A percentile compares a stretch with the other conserved stretches of the same genome.
Evolutionary conservation across 2,329 filamentous ascomycete species (phyloP).

Genomic region (Xylaria sp.): DNA sequence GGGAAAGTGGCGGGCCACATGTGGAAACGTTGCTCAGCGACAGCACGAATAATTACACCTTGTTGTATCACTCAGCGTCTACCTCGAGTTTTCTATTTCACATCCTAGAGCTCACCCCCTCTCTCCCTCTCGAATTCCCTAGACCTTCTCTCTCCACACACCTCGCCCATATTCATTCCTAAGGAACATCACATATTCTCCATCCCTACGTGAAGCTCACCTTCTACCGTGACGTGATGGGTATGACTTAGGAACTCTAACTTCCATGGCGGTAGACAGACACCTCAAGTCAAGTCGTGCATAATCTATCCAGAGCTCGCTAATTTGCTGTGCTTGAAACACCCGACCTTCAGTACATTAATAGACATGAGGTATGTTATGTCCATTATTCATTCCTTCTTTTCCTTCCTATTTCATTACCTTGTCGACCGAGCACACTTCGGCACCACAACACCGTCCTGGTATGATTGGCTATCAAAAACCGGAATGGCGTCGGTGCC

Average conservation of each 20-base stretch:
- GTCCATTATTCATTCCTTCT: background rate
- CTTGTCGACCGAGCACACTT: background rate
- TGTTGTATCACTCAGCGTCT: background rate
- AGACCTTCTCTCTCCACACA: background rate
- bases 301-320: background rate
- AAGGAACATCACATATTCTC: constrained; percentile 14
- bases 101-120: constrained; percentile 3
- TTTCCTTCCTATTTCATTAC: background rate
- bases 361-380: constrained; percentile 21
- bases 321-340: background rate
- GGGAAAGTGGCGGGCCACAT: constrained; percentile 3
- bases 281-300: background rate
- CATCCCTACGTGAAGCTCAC: background rate
- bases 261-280: background rate
- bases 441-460: background rate
- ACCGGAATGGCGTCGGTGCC: background rate
- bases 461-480: constrained; percentile 4
- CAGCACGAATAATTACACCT: background rate
- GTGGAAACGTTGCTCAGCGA: background rate
- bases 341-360: no score
- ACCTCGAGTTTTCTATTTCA: constrained; percentile 5
- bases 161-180: constrained; percentile 6
- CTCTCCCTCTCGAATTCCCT: background rate
- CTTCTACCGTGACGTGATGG: background rate
- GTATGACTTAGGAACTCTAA: background rate